These are phyloP conservation scores for Claviceps quebecensis DNA, from an alignment of 2,329 filamentous ascomycete species.

Conservation along the genomic window DNA sequence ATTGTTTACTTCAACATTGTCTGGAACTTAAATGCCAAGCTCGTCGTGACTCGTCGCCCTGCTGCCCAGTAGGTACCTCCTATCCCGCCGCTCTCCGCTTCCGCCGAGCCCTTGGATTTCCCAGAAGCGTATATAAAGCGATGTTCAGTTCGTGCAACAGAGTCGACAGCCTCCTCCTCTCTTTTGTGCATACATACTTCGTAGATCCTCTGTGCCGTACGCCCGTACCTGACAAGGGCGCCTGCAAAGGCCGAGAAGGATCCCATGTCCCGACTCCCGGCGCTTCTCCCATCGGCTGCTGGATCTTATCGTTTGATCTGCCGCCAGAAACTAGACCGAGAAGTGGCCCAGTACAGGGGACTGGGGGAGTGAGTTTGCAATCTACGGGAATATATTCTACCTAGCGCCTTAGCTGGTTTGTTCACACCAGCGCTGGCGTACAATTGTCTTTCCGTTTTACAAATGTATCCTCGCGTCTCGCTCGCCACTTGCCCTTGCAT, in stretches of 20 bases:
- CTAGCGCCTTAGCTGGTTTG: neutral
- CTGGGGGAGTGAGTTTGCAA: neutral
- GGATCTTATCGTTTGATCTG: neutral
- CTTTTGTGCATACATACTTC: too few relatives aligned
- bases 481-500: constrained; percentile 1
- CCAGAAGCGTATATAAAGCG: neutral
- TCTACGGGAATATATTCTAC: neutral
- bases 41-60: neutral
- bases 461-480: too few relatives aligned
- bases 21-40: neutral
- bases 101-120: neutral
- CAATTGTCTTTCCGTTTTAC: too few relatives aligned
- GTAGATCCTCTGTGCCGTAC: too few relatives aligned
- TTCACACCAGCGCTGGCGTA: too few relatives aligned
- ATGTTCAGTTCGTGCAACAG: neutral
- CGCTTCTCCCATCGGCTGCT: neutral
- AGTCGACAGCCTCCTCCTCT: neutral
- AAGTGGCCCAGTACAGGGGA: neutral
- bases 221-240: neutral
- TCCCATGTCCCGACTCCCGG: neutral
- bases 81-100: neutral
- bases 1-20: neutral
- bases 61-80: neutral
- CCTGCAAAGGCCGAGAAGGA: neutral
- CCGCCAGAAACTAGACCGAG: neutral